Base-by-base conservation (phyloP, 805 yeast species). In the Cyberlindnera samutprakarnensis region DNA sequence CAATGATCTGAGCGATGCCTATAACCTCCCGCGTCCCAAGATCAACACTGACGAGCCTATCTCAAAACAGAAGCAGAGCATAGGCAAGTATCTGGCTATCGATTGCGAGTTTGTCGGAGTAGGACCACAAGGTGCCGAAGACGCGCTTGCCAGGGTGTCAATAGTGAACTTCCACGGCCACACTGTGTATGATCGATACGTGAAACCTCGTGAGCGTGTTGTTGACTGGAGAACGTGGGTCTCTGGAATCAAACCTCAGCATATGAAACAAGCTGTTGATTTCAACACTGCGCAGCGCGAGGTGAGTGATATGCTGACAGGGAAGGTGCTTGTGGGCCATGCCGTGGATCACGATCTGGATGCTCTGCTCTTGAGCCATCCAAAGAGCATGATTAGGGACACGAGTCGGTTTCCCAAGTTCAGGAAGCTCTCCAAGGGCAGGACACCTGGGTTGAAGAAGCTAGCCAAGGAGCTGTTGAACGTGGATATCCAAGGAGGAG, bases 61-160 rank as follows among this genome's bases (percentile, higher is more conserved):
- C n/a, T 35, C 53, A 7, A 45, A 45, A 15, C 50, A 48, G 25
- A 59, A 68, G 36, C 58, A 53, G 31, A 66, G 68, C 27, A 61
- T 75, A 1, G 96, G 96, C 2, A 80, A 71, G 46, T 87, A 70
- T 44, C 38, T 87, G 2, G 85, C 95, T 1, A 72, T 88, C 39
- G 97, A 88, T 57, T 87, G 96, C 61, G 97, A 88, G 47, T 87
- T 88, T 63, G 96, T 88, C 2, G 96, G 96, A 9, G 78, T 82
- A 2, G 96, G 95, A 0, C 72, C 70, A 5, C 78, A 75, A 8
- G 94, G 94, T 6, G 37, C 52, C 8, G 73, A 66, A 28, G 75
- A 86, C 5, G 90, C 78, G 2, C 61, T 88, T 12, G 96, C 95
- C 0, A 67, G 96, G 43, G 92, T 87, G 0, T 85, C 96, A 0